Percentiles rank a stretch among this genome's conserved stretches.
These are phyloP conservation scores for Tolypocladium tundrense DNA, from an alignment of 2,329 filamentous ascomycete genomes.

Conservation along the genomic window DNA sequence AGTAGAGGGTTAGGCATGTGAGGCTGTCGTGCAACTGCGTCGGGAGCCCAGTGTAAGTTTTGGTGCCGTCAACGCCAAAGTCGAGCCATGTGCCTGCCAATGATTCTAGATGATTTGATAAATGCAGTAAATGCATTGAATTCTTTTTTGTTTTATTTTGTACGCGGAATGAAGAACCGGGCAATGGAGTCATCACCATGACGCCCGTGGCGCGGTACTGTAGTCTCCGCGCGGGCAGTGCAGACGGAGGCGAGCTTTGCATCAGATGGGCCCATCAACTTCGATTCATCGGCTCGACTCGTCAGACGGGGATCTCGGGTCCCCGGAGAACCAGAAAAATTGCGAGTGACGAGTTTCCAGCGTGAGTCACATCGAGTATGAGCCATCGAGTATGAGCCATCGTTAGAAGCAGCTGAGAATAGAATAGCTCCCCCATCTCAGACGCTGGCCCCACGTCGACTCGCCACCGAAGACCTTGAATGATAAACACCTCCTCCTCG, in stretches of 20 bases:
- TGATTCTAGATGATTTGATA: too few species aligned
- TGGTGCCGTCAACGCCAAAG: too few species aligned
- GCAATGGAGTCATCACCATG: background rate
- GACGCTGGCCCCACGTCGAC: background rate
- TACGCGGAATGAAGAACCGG: too few species aligned
- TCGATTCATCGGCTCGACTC: background rate
- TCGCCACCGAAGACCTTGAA: background rate
- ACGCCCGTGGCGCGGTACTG: background rate
- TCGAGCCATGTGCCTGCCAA: too few species aligned
- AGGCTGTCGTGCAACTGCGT: too few species aligned
- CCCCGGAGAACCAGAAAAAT: background rate
- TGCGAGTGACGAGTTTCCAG: background rate
- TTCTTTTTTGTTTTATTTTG: background rate
- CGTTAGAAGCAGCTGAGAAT: background rate
- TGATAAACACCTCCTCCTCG: background rate
- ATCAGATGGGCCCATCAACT: background rate
- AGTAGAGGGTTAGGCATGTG: too few species aligned
- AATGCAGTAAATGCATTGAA: background rate
- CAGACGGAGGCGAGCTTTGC: too few species aligned
- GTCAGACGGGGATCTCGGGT: background rate
- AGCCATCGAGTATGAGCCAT: background rate
- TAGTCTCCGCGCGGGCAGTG: background rate
- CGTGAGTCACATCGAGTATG: background rate
- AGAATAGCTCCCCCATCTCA: background rate
- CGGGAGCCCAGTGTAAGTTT: too few species aligned